Base-by-base conservation (phyloP, 2,329 filamentous ascomycete species). In the Verticillium isaacii region DNA sequence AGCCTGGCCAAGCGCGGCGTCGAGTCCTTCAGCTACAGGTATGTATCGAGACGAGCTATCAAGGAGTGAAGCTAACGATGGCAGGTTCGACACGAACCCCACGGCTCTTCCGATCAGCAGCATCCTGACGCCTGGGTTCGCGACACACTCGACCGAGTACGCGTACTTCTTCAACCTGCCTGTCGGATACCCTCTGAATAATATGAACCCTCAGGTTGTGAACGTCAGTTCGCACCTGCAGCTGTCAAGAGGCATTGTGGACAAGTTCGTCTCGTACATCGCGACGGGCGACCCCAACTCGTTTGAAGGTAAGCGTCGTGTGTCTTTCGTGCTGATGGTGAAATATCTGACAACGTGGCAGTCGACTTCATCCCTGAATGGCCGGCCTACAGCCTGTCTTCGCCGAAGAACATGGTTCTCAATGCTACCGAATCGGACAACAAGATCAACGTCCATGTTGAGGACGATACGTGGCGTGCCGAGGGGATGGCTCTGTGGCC, bases 51-150 rank as follows among this genome's bases (percentile, higher is more conserved):
- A 7, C 37, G 5, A 15, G 15, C 3, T 15, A 15, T 17, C 37
- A 7, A 7, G 11, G 23, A 52, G 11, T 19, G 23, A 12, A 52
- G 19, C n/a, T 52, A 19, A 11, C 19, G 19, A 19, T 52, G 45
- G 5, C 17, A 65, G 65, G 54, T 68, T 68, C 54, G 66, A 68
- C 56, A 67, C 66, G 23, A 65, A 64, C 61, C 66, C 66, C 23
- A 66, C 65, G 2, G 52, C 57, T 3, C 59, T 66, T 1, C 65
- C 65, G 11, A 63, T 68, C 50, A 57, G 34, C 19, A 57, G 56
- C 50, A 41, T 15, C 19, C 52, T 65, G 50, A 41, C 41, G 15
- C 65, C 65, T 12, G 66, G 66, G 25, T 68, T 68, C 55, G 57
- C 65, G 25, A 60, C 55, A 9, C 66, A 68, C 57, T 64, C 64